These are phyloP conservation scores for Ceratocystis eucalypticola DNA, from an alignment of 2,329 filamentous ascomycete species.

Conservation along the genomic window DNA sequence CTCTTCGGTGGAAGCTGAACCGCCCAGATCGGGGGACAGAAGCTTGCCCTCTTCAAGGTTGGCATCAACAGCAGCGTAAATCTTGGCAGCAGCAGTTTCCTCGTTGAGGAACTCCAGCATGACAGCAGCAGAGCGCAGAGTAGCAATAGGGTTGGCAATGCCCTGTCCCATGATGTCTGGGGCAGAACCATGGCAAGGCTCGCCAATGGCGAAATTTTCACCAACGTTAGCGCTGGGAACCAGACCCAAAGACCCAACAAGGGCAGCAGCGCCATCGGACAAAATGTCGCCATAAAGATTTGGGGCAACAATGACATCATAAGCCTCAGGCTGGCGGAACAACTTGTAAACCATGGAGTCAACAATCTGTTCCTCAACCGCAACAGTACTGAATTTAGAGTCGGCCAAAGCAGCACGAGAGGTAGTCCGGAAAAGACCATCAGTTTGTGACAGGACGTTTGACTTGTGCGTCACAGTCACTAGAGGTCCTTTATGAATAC, in stretches of 20 bases:
- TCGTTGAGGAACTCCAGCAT: conserved; percentile 95
- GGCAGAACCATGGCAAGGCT: conserved; percentile 93
- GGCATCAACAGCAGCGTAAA: conserved; percentile 83
- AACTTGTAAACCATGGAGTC: conserved; percentile 99
- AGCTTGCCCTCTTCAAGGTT: conserved; percentile 74
- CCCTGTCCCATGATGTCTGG: conserved; percentile 88
- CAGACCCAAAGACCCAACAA: conserved; percentile 81
- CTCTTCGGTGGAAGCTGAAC: conserved; percentile 70
- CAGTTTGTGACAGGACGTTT: conserved; percentile 91
- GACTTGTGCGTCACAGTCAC: conserved; percentile 98
- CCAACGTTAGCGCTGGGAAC: conserved; percentile 94
- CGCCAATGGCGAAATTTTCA: conserved; percentile 85
- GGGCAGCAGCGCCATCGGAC: conserved; percentile 84
- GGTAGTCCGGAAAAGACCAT: conserved; percentile 82
- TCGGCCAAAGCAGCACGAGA: conserved; percentile 59
- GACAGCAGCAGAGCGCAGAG: conserved; percentile 73
- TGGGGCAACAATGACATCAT: conserved; percentile 95
- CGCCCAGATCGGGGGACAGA: conserved; percentile 80
- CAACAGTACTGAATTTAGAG: conserved; percentile 47
- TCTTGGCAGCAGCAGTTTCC: conserved; percentile 71
- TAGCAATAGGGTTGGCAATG: conserved; percentile 94
- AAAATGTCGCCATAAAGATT: conserved; percentile 97
- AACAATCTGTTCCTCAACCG: conserved; percentile 92
- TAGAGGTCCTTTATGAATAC: conserved; percentile 54
- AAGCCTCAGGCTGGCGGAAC: conserved; percentile 85